These are phyloP conservation scores for Rhododendron ovatum DNA, from an alignment of 148 eudicot genomes.

Conservation along the genomic window DNA sequence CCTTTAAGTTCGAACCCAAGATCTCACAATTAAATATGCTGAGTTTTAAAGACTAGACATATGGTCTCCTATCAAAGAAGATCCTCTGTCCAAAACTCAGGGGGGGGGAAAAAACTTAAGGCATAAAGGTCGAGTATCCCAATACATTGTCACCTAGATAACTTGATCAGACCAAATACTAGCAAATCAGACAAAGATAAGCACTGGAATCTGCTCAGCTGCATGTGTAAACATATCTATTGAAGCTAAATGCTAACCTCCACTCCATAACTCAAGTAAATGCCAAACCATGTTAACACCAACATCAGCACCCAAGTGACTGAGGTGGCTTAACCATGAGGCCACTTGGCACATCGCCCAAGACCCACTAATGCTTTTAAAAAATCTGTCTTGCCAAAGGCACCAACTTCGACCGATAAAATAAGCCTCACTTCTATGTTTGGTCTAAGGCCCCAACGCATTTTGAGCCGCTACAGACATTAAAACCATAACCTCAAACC, in stretches of 20 bases:
- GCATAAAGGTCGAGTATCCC: not conserved
- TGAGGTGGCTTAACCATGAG: not conserved
- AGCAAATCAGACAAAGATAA: not conserved
- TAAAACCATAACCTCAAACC: not conserved
- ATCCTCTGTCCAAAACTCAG: not conserved
- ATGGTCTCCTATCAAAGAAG: not conserved
- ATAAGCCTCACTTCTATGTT: not conserved
- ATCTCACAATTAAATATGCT: not conserved
- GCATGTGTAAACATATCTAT: not conserved
- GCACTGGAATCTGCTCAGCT: not conserved
- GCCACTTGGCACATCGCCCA: not conserved
- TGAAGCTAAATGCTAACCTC: not conserved
- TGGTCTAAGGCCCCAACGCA: not conserved
- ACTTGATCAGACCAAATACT: not conserved
- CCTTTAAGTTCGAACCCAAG: not conserved
- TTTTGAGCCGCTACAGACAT: not conserved
- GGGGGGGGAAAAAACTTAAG: not conserved
- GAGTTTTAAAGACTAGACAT: not conserved
- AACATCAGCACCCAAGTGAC: not conserved
- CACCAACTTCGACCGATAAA: not conserved
- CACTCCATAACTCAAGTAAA: not conserved
- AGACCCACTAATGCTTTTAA: not conserved
- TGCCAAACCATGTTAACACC: not conserved
- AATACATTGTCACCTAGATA: not conserved
- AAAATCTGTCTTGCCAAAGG: not conserved